Conservation (phyloP, 2,329 filamentous ascomycete genomes). For the Alternaria arborescens region DNA sequence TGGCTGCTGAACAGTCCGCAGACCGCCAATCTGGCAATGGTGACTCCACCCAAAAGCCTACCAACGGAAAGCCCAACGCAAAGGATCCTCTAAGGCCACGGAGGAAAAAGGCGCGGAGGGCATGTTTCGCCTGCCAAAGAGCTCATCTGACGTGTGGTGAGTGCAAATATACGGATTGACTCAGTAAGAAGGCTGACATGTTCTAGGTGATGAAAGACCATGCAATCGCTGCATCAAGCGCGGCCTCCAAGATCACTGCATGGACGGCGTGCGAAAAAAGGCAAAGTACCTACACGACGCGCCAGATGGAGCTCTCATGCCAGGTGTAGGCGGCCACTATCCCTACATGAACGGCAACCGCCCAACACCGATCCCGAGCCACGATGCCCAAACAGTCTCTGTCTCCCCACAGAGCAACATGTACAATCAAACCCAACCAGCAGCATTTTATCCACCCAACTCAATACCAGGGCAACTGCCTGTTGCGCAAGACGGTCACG, state of each 20-base stretch:
- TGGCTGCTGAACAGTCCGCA: constrained; percentile 55
- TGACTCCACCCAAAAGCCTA: constrained; percentile 42
- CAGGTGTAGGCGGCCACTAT: constrained; percentile 80
- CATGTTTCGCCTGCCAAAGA: constrained; percentile 95
- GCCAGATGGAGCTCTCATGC: constrained; percentile 84
- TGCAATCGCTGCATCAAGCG: constrained; percentile 95
- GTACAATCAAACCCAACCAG: constrained; percentile 53
- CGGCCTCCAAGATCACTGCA: constrained; percentile 87
- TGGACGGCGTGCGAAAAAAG: constrained; percentile 97
- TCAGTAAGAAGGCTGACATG: constrained; percentile 5
- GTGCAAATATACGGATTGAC: constrained; percentile 51
- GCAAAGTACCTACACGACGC: constrained; percentile 99
- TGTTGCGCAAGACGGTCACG: constrained; percentile 55
- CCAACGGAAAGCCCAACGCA: constrained; percentile 60
- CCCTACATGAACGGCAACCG: constrained; percentile 61
- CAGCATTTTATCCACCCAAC: constrained; percentile 53
- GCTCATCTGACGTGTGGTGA: constrained; percentile 98
- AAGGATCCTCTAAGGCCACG: constrained; percentile 91
- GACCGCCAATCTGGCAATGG: constrained; percentile 51
- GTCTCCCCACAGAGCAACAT: constrained; percentile 52
- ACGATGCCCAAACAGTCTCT: constrained; percentile 35
- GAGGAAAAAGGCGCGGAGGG: constrained; percentile 93
- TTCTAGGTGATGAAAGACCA: constrained; percentile 87
- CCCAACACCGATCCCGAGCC: constrained; percentile 46
- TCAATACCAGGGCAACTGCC: constrained; percentile 52